A percentile compares a stretch with the other conserved stretches of the same genome.
These are phyloP conservation scores for Clathrus columnatus DNA, from an alignment of 768 basidiomycete genomes.

Conservation along the genomic window DNA sequence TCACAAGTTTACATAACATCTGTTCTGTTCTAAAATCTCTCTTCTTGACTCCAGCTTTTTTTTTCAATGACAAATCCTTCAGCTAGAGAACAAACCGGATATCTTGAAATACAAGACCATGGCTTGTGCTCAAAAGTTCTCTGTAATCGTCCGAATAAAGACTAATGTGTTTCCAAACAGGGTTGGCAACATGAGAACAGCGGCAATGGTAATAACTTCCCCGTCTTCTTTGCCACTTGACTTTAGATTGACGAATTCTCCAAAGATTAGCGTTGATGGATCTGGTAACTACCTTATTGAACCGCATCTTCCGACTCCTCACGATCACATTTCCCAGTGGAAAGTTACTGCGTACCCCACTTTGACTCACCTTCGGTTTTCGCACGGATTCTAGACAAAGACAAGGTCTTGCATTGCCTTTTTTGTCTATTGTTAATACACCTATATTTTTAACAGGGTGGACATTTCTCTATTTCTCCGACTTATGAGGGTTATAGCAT, in stretches of 20 bases:
- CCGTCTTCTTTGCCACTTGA: neutral
- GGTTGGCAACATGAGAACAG: slow-evolving; percentile 78
- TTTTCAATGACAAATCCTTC: neutral
- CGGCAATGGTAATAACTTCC: slow-evolving; percentile 46
- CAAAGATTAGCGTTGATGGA: slow-evolving; percentile 65
- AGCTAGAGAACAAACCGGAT: slow-evolving; percentile 41
- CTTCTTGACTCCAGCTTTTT: no score
- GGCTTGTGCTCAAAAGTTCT: slow-evolving; percentile 40
- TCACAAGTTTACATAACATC: neutral
- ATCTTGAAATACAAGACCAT: slow-evolving; percentile 72
- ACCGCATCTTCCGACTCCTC: neutral
- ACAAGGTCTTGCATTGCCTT: slow-evolving; percentile 37
- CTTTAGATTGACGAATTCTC: neutral
- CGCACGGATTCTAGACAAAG: slow-evolving; percentile 79
- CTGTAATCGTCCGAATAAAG: neutral
- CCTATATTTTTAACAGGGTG: slow-evolving; percentile 41
- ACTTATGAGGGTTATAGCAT: slow-evolving; percentile 50
- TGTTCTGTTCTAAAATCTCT: neutral
- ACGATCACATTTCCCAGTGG: slow-evolving; percentile 41
- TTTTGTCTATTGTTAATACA: slow-evolving; percentile 2
- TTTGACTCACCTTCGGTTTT: slow-evolving; percentile 93
- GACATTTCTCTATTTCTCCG: slow-evolving; percentile 86
- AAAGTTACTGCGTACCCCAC: slow-evolving; percentile 87
- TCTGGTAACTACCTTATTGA: slow-evolving; percentile 40
- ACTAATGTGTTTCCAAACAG: slow-evolving; percentile 27